Conservation (phyloP, 352 stramenopile genomes). For the Phytophthora lateralis region DNA sequence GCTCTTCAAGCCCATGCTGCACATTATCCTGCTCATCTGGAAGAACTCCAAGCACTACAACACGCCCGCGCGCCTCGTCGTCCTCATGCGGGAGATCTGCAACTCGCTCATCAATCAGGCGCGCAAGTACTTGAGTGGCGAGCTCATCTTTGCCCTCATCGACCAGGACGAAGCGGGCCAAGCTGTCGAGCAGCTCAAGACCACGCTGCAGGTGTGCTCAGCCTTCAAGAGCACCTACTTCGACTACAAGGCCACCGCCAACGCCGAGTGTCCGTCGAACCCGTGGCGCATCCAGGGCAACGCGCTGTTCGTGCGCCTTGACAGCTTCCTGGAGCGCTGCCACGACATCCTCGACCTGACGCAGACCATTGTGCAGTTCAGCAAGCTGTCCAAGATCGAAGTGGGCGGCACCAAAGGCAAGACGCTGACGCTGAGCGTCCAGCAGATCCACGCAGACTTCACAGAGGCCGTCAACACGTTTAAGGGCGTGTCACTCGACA, state of each 20-base stretch:
- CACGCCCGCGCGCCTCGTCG: slow-evolving; percentile 94
- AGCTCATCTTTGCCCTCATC: slow-evolving; percentile 97
- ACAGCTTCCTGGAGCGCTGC: slow-evolving; percentile 97
- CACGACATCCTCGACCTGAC: slow-evolving; percentile 98
- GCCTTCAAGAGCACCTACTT: slow-evolving; percentile 98
- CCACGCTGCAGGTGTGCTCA: slow-evolving; percentile 92
- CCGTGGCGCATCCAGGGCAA: slow-evolving; percentile 98
- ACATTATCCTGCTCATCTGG: slow-evolving; percentile 99
- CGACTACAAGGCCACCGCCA: slow-evolving; percentile 97
- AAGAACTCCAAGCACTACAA: slow-evolving; percentile 99
- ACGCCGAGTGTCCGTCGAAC: slow-evolving; percentile 97
- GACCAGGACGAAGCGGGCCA: slow-evolving; percentile 95
- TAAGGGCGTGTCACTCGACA: slow-evolving; percentile 96
- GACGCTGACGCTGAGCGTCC: slow-evolving; percentile 92
- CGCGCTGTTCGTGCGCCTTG: slow-evolving; percentile 96
- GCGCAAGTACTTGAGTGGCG: slow-evolving; percentile 92
- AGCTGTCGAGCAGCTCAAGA: slow-evolving; percentile 96
- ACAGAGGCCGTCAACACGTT: slow-evolving; percentile 93
- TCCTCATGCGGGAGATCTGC: slow-evolving; percentile 98
- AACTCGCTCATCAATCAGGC: slow-evolving; percentile 96
- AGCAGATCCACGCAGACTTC: slow-evolving; percentile 97
- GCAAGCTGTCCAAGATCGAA: slow-evolving; percentile 97
- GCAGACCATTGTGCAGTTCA: slow-evolving; percentile 98
- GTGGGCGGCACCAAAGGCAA: slow-evolving; percentile 98
- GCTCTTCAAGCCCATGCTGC: slow-evolving; percentile 98